Base-by-base conservation (phyloP, 768 basidiomycete species). In the Tricholomella constricta region DNA sequence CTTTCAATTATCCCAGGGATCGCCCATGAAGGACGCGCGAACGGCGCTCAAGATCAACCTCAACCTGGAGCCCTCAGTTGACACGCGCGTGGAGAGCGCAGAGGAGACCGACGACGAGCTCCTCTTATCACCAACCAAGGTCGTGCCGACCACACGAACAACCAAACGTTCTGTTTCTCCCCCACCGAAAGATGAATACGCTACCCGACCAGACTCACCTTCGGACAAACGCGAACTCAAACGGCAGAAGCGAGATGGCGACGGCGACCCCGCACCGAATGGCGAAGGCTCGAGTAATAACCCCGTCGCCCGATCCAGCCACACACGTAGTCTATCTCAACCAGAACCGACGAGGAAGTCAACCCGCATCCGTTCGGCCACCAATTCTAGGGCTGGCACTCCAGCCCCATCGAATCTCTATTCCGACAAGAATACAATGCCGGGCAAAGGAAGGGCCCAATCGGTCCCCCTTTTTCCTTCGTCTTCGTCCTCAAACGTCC, bases 1-100 rank as follows among this genome's bases (percentile, higher is more conserved):
- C 20, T 70, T 68, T 19, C 54, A 56, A 36, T 62, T 81, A 42
- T 68, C 80, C 26, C 72, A 74, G 29, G 66, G 70, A 25, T 83
- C 81, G 19, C 81, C 82, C 2, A 69, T 83, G 69, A 83, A 84
- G 63, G 70, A 73, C 61, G 82, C 82, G 45, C 73, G 75, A 44
- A 73, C 60, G 47, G 65, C 74, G 11, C 58, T 69, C 42, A 68
- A 66, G 53, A 71, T 62, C 57, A 52, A 56, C 29, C 48, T 45
- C 25, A 46, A 34, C 29, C 48, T 42, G 11, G 48, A 42, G 45
- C 46, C 52, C n/a, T 42, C 17, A 38, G 32, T 20, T 38, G 41
- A 45, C 8, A 36, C 11, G 15, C 22, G 44, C 27, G 40, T 51
- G 40, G 58, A 64, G 17, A 57, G 60, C 36, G 58, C 54, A 6